Evolutionary conservation across 257 asterid genomes (phyloP), one percentile per base, ranked within the genome.

Genomic region (Parsonsia alboflavescens): DNA sequence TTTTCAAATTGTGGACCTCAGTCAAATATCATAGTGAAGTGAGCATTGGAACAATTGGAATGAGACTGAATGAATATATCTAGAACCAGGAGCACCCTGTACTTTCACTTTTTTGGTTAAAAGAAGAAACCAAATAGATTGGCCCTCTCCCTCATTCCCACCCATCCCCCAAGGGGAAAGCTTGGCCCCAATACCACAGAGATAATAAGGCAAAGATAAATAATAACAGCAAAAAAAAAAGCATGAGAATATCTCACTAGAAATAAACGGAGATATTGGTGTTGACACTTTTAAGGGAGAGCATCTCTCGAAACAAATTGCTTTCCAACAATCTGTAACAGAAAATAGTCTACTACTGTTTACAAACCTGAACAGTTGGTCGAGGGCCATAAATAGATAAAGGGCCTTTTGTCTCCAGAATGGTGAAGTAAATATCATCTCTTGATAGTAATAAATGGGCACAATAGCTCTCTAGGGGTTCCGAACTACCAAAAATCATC

Each of bases 401-500:
- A 65, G 86, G 84, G 71, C 96, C 93, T 84, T 84, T 92, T 45
- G 86, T 71, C 85, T 84, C 98, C 80, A 88, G 59, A 76, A 81
- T 72, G 39, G 92, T 76, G 82, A 95, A 95, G 85, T 90, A 90
- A 80, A 90, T 30, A 41, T 89, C 96, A 80, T 95, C 96, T 75
- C 81, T 86, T 21, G 99, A 88, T 75, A 95, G 93, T 82, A 95
- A 75, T 54, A 95, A 79, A 84, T 95, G 88, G 70, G 98, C 89
- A 81, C 96, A 89, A 82, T 92, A 95, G 87, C 96, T 89, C 85
- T 90, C 98, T 74, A 92, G 91, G 78, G 99, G 94, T 78, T 95
- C 98, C 75, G 84, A 79, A 81, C 97, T 83, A 93, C 98, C 99
- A 90, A 88, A 95, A 76, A 95, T 86, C 91, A 95, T 92, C 99